Evolutionary conservation across 2,329 filamentous ascomycete genomes (phyloP), one percentile per base, ranked within the genome.

Genomic region (Fusarium sp.): DNA sequence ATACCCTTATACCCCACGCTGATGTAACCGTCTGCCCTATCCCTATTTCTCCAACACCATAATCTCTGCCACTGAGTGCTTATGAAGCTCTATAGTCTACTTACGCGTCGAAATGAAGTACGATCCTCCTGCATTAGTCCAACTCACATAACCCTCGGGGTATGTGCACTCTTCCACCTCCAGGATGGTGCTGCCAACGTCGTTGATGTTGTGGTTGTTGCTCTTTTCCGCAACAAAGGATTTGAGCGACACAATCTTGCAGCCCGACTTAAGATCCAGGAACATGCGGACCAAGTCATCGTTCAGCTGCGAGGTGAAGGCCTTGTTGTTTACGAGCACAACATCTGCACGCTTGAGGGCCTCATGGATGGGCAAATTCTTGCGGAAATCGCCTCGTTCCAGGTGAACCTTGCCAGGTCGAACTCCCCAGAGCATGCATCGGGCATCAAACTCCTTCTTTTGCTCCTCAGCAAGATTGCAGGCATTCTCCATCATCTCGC

Each of bases 321-420:
- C 96, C 83, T 98, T 95, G 83, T 99, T 99, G 86, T 99, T 99
- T 77, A 98, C 96, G 32, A 99, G 88, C 23, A 99, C 90, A n/a
- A 98, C 95, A 80, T 99, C 96, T 4, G 96, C 96, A 61, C 92
- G 90, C 81, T 93, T 92, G 56, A 99, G 87, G 12, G 92, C 91
- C 30, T 90, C 88, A 67, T 91, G 87, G 54, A 98, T 94, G 65
- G 87, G 86, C 21, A 88, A 81, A 75, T 93, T 93, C 73, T 91
- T 90, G 15, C 95, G 90, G 79, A 99, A 98, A 80, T 97, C 94
- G 66, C 94, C 96, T 47, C 91, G 87, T 71, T 96, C 89, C 11
- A 99, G 89, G 69, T 91, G 88, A n/a, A 96, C 93, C 67, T 89
- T 87, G 69, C 96, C 96, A 4, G 94, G 89, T 23, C 89, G 87